Evolutionary conservation across 2,329 filamentous ascomycete species (phyloP), one percentile per base, ranked within the genome.

Genomic region (Fragosphaeria purpurea): DNA sequence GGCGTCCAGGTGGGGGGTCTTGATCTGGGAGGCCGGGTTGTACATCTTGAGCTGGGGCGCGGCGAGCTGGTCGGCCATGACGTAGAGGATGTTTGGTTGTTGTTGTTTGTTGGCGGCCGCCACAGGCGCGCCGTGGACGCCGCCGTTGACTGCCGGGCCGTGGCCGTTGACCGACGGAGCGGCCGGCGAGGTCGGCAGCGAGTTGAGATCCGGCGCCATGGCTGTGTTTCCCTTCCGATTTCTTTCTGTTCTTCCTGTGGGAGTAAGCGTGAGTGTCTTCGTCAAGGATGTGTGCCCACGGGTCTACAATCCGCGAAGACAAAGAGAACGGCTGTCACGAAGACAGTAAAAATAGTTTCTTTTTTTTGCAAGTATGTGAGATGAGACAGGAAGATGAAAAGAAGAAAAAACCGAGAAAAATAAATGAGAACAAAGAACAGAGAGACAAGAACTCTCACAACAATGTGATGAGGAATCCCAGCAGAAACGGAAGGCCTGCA

Each of bases 1-100:
- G 47, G 81, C 79, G 68, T 96, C 88, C 53, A 96, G 79, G 69
- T 96, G 83, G 45, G 90, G 90, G 1, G 90, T 96, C 69, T 89
- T 87, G 75, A 96, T 95, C 64, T 87, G 85, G 1, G 89, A 95
- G 48, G 85, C 75, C 44, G 83, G 78, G 67, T 96, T 90, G 73
- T 96, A 89, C 73, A 95, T 91, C 72, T 89, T 91, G 59, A 96
- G 80, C 59, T 90, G 78, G 13, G 90, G 90, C 33, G 90, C 90
- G 13, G 90, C 86, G 66, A 96, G 81, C 72, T 96, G 90, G 69
- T 96, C 90, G 50, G 90, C 90, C 89, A 96, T 95, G 71, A 96
- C 94, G 74, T 93, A 95, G 44, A 90, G 75, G 58, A 91, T 86
- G 67, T 90, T 90, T 54, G 85, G 85, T 64, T 76, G 48, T 58